Evolutionary conservation across 2,329 filamentous ascomycete genomes (phyloP), one percentile per base, ranked within the genome.

Genomic region (Ceratocystis diversiconidia): DNA sequence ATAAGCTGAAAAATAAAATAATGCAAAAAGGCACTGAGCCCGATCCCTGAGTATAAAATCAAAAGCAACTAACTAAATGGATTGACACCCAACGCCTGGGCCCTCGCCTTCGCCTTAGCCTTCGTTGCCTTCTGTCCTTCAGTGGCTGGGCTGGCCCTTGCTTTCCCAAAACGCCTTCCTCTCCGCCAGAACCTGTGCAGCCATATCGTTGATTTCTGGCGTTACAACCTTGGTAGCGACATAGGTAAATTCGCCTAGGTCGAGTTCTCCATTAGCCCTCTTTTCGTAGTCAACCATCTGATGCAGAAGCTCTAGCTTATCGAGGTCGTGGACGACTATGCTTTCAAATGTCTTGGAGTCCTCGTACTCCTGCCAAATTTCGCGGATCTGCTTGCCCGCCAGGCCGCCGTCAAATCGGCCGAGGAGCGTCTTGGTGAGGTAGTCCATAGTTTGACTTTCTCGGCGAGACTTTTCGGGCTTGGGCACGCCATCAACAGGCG

Each of bases 201-300:
- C 88, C 92, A 92, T 97, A 12, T 78, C 82, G 76, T 86, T 84
- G 70, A 91, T 88, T 77, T 96, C 92, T 0, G 85, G 82, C 69
- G 95, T 79, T 65, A 81, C 79, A 70, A 97, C 87, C 70, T 83
- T 84, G 60, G 78, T 80, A 7, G 88, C 83, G 1, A 96, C 94
- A 72, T 88, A 87, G 0, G 85, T 82, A 70, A 99, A 97, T 77
- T 99, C 94, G 63, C 87, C 84, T 62, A 99, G 77, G 74, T 97
- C 90, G 48, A 90, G 74, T 69, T 78, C 76, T 32, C 84, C 83
- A 65, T 85, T 76, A 62, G 84, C 79, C 12, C 80, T 77, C 71
- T 88, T 86, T 82, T 99, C 94, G 73, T 99, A 99, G 75, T 99
- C 94, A 36, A 95, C 79, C 89, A 96, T 96, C 78, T 99, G 94